phyloP scores from a whole-genome alignment of 2,329 filamentous ascomycete genomes.

The Pseudophaeomoniella oleicola region DNA sequence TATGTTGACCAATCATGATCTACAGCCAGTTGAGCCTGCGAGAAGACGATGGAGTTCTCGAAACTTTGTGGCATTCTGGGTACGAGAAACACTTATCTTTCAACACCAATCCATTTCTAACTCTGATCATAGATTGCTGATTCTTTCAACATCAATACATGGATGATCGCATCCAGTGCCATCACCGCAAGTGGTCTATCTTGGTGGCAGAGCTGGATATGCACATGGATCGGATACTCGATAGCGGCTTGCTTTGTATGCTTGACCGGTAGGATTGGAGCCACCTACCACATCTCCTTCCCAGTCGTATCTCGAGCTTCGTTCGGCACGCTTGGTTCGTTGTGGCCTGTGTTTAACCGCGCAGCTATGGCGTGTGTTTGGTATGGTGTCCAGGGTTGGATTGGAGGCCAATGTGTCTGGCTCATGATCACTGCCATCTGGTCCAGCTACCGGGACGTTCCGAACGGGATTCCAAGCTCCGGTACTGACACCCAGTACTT shows the following conservation, averaged over 20 bases:
- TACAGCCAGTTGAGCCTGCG: conserved; percentile 64
- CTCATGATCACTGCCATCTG: conserved; percentile 82
- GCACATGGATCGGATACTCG: conserved; percentile 73
- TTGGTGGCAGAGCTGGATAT: conserved; percentile 89
- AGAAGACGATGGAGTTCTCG: conserved; percentile 71
- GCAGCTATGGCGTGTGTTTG: conserved; percentile 79
- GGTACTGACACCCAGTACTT: conserved; percentile 65
- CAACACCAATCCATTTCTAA: not conserved
- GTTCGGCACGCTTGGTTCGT: conserved; percentile 76
- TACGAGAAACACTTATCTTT: not conserved
- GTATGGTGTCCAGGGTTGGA: conserved; percentile 51
- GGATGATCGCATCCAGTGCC: conserved; percentile 84
- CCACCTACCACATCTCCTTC: conserved; percentile 79
- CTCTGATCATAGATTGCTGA: conserved; percentile 53
- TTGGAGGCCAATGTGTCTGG: conserved; percentile 57
- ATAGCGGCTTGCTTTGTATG: conserved; percentile 64
- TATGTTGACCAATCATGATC: conserved; percentile 74
- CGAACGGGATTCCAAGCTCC: conserved; percentile 52
- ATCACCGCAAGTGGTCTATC: conserved; percentile 56
- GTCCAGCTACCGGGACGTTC: conserved; percentile 44
- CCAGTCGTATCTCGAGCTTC: conserved; percentile 61
- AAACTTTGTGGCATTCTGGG: conserved; percentile 82
- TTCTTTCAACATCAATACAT: conserved; percentile 63
- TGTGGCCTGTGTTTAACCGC: conserved; percentile 82
- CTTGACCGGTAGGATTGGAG: conserved; percentile 68